These are phyloP conservation scores for Staphylotrichum longicolle DNA, from an alignment of 495 filamentous ascomycete species.

Conservation along the genomic window DNA sequence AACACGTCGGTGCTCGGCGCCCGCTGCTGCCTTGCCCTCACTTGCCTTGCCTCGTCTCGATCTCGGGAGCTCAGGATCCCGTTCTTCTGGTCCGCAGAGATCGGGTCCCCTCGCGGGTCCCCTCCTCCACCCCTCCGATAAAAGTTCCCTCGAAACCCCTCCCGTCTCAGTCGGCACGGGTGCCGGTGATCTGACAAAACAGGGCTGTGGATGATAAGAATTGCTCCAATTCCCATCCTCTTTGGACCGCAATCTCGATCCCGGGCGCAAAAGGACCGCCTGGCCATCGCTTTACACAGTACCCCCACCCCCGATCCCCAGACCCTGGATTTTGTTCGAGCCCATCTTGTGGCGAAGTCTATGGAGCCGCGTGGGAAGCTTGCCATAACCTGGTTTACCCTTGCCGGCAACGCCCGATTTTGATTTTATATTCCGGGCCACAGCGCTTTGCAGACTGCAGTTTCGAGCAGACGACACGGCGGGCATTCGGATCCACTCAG, in stretches of 20 bases:
- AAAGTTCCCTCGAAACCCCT: neutral
- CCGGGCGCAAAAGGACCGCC: neutral
- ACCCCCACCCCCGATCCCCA: too few relatives aligned
- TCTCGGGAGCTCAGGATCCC: too few relatives aligned
- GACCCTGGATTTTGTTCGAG: too few relatives aligned
- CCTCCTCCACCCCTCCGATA: too few relatives aligned
- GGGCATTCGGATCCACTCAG: neutral
- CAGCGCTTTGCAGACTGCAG: neutral
- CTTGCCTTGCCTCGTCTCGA: neutral
- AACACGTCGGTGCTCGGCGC: neutral
- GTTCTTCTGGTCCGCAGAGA: too few relatives aligned
- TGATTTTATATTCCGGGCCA: constrained; percentile 8
- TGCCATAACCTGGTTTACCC: neutral
- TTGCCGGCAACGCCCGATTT: constrained; percentile 17
- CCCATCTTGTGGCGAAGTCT: neutral
- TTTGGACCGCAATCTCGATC: neutral
- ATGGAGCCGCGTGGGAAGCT: too few relatives aligned
- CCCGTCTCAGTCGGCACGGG: neutral
- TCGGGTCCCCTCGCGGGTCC: too few relatives aligned
- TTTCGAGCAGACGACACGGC: neutral
- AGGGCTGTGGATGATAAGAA: neutral
- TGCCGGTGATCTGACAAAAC: neutral
- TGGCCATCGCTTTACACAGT: too few relatives aligned
- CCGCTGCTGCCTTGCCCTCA: neutral
- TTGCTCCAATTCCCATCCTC: neutral